A percentile compares a stretch with the other conserved stretches of the same genome.
Evolutionary conservation across 2,329 filamentous ascomycete species (phyloP).

Genomic region (Purpureocillium lavendulum): DNA sequence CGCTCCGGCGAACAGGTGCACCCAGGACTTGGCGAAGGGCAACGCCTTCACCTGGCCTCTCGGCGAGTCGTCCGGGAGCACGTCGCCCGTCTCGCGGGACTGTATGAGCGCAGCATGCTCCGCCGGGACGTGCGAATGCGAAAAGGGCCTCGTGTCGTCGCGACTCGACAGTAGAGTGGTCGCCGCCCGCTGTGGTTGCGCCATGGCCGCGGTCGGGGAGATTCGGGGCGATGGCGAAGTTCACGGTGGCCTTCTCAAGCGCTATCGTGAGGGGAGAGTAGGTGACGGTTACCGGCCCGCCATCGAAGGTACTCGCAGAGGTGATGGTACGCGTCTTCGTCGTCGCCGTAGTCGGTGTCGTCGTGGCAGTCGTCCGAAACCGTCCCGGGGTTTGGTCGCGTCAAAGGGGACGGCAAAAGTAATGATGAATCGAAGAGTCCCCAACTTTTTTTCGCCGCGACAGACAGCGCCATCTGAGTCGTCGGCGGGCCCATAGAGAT

Average conservation of each 20-base stretch:
- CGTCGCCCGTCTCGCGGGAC: conserved; percentile 54
- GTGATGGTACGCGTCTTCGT: not conserved
- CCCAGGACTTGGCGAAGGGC: conserved; percentile 71
- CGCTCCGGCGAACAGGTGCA: conserved; percentile 87
- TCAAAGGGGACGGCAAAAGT: too few relatives aligned
- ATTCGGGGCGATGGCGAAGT: too few relatives aligned
- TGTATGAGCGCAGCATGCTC: conserved; percentile 38
- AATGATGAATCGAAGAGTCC: conserved; percentile 1
- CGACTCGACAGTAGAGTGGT: conserved; percentile 19
- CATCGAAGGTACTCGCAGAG: too few relatives aligned
- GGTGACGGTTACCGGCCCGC: too few relatives aligned
- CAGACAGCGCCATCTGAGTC: not conserved
- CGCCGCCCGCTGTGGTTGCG: conserved; percentile 18
- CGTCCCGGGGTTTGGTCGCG: not conserved
- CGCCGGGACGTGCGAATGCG: conserved; percentile 17
- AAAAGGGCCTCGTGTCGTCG: conserved; percentile 21
- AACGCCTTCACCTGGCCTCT: conserved; percentile 27
- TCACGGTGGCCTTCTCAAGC: too few relatives aligned
- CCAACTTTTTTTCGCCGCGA: conserved; percentile 6
- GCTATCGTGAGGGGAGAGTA: too few relatives aligned
- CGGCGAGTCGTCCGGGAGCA: conserved; percentile 34
- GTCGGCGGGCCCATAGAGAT: too few relatives aligned
- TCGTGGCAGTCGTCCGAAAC: too few relatives aligned
- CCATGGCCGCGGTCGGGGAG: conserved; percentile 15
- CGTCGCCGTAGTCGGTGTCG: not conserved